phyloP scores from a whole-genome alignment of 1,284 basidiomycete species.

The Cryptococcus maquisensis region DNA sequence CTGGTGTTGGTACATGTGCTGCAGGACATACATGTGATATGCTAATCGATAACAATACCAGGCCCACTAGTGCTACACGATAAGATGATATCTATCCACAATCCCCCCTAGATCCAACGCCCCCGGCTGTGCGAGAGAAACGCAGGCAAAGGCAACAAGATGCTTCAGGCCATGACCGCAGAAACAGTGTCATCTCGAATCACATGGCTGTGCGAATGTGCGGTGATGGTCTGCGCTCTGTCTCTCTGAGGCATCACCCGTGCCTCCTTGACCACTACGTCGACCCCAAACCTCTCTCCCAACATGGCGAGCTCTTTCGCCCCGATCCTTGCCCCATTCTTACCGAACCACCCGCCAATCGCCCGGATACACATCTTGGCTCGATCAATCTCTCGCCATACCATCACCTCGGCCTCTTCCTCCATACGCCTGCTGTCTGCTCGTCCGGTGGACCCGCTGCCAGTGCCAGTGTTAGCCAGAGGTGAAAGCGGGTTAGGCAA shows the following conservation, averaged over 20 bases:
- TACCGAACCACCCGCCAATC: slow-evolving; percentile 29
- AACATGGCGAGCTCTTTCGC: slow-evolving; percentile 24
- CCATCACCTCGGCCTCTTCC: slow-evolving; percentile 34
- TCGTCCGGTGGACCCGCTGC: background rate
- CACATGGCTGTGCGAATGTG: background rate
- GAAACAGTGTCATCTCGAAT: background rate
- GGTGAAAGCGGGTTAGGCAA: background rate
- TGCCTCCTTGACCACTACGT: background rate
- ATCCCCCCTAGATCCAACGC: background rate
- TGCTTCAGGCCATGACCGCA: background rate
- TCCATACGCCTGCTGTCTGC: slow-evolving; percentile 10
- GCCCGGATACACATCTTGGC: slow-evolving; percentile 33
- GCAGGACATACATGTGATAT: background rate
- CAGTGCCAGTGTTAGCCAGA: background rate
- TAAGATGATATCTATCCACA: background rate
- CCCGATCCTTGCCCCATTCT: slow-evolving; percentile 9
- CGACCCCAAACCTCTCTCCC: slow-evolving; percentile 19
- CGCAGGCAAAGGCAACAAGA: background rate
- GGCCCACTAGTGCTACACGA: background rate
- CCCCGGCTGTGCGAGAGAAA: background rate
- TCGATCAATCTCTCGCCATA: slow-evolving; percentile 38
- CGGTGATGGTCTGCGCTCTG: background rate
- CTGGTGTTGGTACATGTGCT: too few species aligned
- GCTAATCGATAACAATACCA: background rate
- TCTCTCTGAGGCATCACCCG: background rate